A percentile compares a stretch with the other conserved stretches of the same genome.
Conservation (phyloP, 441 rosid genomes). For the Gossypium trilobum region DNA sequence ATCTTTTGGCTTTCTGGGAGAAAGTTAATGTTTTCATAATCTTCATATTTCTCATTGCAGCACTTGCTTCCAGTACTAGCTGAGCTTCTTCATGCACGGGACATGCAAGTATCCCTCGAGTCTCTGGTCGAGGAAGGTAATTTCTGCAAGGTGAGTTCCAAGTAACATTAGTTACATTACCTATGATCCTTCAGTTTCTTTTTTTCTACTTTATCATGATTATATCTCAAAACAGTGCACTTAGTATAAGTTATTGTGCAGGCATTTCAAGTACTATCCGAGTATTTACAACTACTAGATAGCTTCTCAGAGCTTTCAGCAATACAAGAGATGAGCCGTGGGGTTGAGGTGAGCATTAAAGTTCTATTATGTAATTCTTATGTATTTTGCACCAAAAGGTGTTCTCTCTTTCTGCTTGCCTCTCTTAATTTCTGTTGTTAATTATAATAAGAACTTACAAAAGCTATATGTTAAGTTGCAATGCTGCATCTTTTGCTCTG, state of each 20-base stretch:
- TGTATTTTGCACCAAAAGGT: background rate
- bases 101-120: constrained; percentile 76
- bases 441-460: background rate
- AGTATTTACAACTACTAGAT: constrained; percentile 88
- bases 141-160: constrained; percentile 69
- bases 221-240: constrained; percentile 7
- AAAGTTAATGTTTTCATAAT: constrained; percentile 11
- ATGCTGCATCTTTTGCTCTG: constrained; percentile 7
- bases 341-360: constrained; percentile 68
- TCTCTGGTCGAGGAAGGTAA: constrained; percentile 81
- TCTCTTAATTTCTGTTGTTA: background rate
- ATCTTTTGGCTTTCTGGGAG: constrained; percentile 11
- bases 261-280: constrained; percentile 97
- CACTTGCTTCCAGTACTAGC: constrained; percentile 70
- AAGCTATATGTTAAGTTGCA: background rate
- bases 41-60: constrained; percentile 38
- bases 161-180: background rate
- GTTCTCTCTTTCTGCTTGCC: background rate
- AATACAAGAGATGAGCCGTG: constrained; percentile 88
- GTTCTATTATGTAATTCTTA: constrained; percentile 6
- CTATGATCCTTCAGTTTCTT: background rate
- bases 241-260: constrained; percentile 28
- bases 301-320: constrained; percentile 80
- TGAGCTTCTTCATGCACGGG: constrained; percentile 68
- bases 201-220: constrained; percentile 9